Percentiles rank a stretch among this genome's conserved stretches.
These are phyloP conservation scores for Nicotiana sylvestris DNA, from an alignment of 257 asterid species.

Conservation along the genomic window DNA sequence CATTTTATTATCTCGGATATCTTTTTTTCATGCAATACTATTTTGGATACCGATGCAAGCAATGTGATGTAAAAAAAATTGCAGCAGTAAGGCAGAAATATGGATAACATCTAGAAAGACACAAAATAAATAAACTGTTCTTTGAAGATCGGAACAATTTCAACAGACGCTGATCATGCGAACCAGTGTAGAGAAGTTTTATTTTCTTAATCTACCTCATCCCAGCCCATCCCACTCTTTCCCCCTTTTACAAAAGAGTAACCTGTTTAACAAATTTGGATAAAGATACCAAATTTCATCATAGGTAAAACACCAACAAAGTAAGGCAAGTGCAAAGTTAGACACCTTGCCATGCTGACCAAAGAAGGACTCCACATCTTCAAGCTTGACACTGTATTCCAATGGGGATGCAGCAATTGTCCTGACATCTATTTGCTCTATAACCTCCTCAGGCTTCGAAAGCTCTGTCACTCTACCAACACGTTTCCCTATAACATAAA, in stretches of 20 bases:
- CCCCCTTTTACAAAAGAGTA: not conserved
- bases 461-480: conserved; percentile 78
- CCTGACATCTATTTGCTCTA: conserved; percentile 68
- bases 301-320: not conserved
- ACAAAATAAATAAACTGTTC: not conserved
- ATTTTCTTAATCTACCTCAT: not conserved
- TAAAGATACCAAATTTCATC: not conserved
- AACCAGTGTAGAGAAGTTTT: not conserved
- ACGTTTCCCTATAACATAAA: conserved; percentile 43
- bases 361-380: conserved; percentile 75
- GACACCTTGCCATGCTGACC: conserved; percentile 59
- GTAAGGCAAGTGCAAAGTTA: not conserved
- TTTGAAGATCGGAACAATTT: not conserved
- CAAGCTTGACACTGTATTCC: conserved; percentile 70
- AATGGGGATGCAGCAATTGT: conserved; percentile 89
- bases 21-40: not conserved
- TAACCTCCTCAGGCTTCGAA: conserved; percentile 73
- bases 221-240: not conserved
- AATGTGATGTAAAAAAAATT: not conserved
- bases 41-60: not conserved
- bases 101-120: no score
- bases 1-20: not conserved
- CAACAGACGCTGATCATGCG: not conserved
- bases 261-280: not conserved
- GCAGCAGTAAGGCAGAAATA: not conserved